These are phyloP conservation scores for Fagus crenata DNA, from an alignment of 306 rosid genomes.

Conservation along the genomic window DNA sequence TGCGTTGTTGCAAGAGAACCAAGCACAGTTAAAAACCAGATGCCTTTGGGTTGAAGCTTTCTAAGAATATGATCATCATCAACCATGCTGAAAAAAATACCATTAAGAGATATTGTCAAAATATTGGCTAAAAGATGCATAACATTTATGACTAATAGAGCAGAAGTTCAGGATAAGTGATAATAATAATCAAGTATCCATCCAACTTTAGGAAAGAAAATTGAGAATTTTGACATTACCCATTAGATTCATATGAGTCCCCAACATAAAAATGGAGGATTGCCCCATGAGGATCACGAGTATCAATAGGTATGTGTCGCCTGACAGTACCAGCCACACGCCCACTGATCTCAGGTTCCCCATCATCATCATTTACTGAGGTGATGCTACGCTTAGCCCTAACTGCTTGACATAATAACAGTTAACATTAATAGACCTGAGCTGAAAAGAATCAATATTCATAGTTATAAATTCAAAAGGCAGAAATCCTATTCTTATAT, in stretches of 20 bases:
- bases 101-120: conserved; percentile 16
- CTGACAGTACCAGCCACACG: conserved; percentile 93
- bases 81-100: conserved; percentile 42
- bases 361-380: conserved; percentile 53
- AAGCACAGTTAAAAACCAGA: conserved; percentile 86
- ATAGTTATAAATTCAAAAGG: not conserved
- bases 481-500: conserved; percentile 24
- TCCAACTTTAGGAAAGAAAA: conserved; percentile 2
- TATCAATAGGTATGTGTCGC: conserved; percentile 81
- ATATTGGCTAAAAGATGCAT: not conserved
- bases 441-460: not conserved
- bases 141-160: not conserved
- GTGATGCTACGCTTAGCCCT: conserved; percentile 61
- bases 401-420: conserved; percentile 54
- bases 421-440: conserved; percentile 11
- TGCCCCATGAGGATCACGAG: conserved; percentile 94
- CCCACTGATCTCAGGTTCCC: conserved; percentile 76
- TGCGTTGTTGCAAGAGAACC: conserved; percentile 99
- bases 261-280: conserved; percentile 94
- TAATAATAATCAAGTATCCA: not conserved
- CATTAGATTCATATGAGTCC: conserved; percentile 70
- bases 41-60: conserved; percentile 72
- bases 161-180: not conserved
- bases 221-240: conserved; percentile 44
- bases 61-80: conserved; percentile 86